Conservation (phyloP, 345 rosid species). For the Corchorus olitorius region DNA sequence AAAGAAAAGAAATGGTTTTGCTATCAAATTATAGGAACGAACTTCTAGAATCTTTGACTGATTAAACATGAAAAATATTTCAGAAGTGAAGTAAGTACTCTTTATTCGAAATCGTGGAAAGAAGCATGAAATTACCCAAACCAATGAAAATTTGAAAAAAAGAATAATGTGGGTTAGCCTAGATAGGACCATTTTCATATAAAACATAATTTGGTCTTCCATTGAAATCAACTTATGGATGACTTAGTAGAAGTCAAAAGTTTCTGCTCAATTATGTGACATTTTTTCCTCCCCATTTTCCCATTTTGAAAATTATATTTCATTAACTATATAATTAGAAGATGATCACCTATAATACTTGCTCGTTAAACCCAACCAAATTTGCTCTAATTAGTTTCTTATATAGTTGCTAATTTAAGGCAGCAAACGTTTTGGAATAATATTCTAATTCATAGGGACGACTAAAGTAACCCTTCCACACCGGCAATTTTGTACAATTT, state of each 20-base stretch:
- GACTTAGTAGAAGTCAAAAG: constrained; percentile 12
- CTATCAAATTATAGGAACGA: background rate
- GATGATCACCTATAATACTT: too few relatives aligned
- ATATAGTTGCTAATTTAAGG: too few relatives aligned
- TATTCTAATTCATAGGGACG: too few relatives aligned
- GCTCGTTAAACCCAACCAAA: too few relatives aligned
- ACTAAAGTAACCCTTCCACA: too few relatives aligned
- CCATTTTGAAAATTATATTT: background rate
- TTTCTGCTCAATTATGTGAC: background rate
- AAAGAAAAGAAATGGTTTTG: background rate
- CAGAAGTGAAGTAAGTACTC: background rate
- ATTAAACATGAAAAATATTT: background rate
- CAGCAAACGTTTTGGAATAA: too few relatives aligned
- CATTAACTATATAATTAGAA: background rate
- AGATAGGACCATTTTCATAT: background rate
- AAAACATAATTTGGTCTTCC: background rate
- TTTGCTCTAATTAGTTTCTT: too few relatives aligned
- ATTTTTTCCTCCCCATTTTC: background rate
- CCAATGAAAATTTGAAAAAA: background rate
- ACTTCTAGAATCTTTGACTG: background rate
- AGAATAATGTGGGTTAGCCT: background rate
- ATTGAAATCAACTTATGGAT: background rate
- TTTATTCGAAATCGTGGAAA: background rate
- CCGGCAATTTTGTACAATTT: too few relatives aligned
- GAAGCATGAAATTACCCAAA: background rate